A percentile compares a stretch with the other conserved stretches of the same genome.
These are phyloP conservation scores for Vigna radiata DNA, from an alignment of 306 rosid species.

Conservation along the genomic window DNA sequence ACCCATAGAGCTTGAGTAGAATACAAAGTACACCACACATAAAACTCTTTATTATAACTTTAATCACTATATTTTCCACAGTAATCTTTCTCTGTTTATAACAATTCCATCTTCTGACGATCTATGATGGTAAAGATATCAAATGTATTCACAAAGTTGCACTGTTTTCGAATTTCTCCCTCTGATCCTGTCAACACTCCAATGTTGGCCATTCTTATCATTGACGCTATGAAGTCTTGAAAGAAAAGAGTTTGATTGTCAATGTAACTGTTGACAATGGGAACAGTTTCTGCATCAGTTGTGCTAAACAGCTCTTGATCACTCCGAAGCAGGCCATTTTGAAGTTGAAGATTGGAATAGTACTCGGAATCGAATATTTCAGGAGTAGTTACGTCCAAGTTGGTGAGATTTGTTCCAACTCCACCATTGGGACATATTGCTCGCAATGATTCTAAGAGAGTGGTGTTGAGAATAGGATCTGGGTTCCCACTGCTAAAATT, in stretches of 20 bases:
- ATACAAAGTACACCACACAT: not conserved
- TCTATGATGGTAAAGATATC: not conserved
- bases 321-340: constrained; percentile 49
- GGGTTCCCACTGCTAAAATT: constrained; percentile 44
- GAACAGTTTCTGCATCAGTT: constrained; percentile 33
- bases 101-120: constrained; percentile 23
- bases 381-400: constrained; percentile 54
- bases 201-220: constrained; percentile 55
- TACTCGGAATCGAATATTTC: constrained; percentile 46
- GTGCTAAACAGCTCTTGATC: constrained; percentile 51
- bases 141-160: constrained; percentile 48
- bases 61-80: not conserved
- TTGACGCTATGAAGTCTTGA: constrained; percentile 41
- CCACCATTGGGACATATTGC: constrained; percentile 49
- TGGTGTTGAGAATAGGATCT: constrained; percentile 52
- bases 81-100: not conserved
- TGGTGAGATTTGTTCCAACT: constrained; percentile 38
- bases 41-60: constrained; percentile 1
- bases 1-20: not conserved
- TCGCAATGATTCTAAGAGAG: constrained; percentile 23
- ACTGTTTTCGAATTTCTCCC: constrained; percentile 49
- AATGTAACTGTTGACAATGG: constrained; percentile 42
- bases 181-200: constrained; percentile 47
- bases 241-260: constrained; percentile 45
- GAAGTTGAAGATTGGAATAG: constrained; percentile 44